A percentile compares a stretch with the other conserved stretches of the same genome.
Evolutionary conservation across 1,284 basidiomycete species (phyloP).

Genomic region (Cutaneotrichosporon sp.): DNA sequence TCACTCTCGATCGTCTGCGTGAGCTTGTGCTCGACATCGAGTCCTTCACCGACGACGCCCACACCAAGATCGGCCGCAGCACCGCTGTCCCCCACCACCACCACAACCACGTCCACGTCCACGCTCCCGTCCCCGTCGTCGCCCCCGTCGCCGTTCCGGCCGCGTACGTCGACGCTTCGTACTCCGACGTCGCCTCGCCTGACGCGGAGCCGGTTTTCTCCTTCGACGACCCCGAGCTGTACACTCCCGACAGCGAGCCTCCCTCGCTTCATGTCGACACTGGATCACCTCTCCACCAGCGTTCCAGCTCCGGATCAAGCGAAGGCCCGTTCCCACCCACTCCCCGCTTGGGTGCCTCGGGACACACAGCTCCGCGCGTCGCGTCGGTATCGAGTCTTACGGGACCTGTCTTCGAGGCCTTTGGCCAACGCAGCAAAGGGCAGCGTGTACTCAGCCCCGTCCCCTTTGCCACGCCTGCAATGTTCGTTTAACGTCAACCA

Average conservation of each 20-base stretch:
- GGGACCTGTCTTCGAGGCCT: conserved; percentile 14
- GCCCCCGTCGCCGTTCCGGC: conserved; percentile 12
- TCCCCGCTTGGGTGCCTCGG: conserved; percentile 23
- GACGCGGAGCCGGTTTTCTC: conserved; percentile 32
- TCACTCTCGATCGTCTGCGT: conserved; percentile 63
- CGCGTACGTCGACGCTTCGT: conserved; percentile 17
- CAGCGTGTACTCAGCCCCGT: conserved; percentile 8
- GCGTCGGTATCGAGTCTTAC: conserved; percentile 17
- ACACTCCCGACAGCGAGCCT: conserved; percentile 21
- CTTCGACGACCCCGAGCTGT: conserved; percentile 30
- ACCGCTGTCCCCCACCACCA: conserved; percentile 14
- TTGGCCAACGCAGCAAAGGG: conserved; percentile 10
- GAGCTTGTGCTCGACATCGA: conserved; percentile 57
- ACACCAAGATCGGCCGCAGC: conserved; percentile 52
- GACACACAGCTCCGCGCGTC: conserved; percentile 6
- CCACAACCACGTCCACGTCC: conserved; percentile 49
- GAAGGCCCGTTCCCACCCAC: conserved; percentile 40
- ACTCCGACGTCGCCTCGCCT: conserved; percentile 17
- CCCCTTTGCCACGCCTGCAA: conserved; percentile 16
- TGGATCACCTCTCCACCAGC: conserved; percentile 30
- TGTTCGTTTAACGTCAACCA: conserved; percentile 18
- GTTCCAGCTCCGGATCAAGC: conserved; percentile 31
- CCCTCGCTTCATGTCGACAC: conserved; percentile 42
- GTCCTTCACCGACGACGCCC: conserved; percentile 63
- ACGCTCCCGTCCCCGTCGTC: conserved; percentile 40